Base-by-base conservation (phyloP, 495 filamentous ascomycete species). In the Barbatosphaeria neglecta region DNA sequence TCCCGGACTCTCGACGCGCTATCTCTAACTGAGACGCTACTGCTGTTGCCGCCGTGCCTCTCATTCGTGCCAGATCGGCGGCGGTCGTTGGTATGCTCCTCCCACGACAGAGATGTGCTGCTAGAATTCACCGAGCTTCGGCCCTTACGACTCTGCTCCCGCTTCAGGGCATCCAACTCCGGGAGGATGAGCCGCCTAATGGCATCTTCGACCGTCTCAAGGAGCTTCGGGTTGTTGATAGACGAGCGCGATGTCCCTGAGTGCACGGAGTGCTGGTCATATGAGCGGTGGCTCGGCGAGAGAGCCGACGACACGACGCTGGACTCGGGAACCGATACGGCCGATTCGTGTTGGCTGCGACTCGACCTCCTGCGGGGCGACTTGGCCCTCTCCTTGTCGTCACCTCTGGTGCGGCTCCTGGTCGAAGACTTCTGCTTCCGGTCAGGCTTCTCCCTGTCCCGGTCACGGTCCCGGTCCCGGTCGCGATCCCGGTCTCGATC, bases 131-230 rank as follows among this genome's bases (percentile, higher is more conserved):
- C 56, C 0, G 84, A 84, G 39, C 76, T 76, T 10, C 75, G 69
- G 24, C 74, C 68, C 48, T 70, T 69, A 31, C 66, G 65, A 48
- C 77, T 87, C 58, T 93, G 86, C 55, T 94, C 87, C 56, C 86
- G 79, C 64, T 95, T 96, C 39, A 97, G 71, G 24, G 86, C 86
- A 44, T 87, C 87, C 40, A 98, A 72, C 59, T 98, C 90, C 0
- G 92, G 93, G 1, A 97, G 66, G 42, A 97, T 95, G 41, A 97
- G 69, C 38, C 90, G 78, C 42, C 86, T 83, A 52, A 98, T 97
- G 18, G 92, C 88, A 68, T 96, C 90, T 63, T 97, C 90, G 7
- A 98, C 90, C 0, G 89, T 90, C 60, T 93, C 87, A 5, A 97
- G 76, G n/a, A 98, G 66, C 51, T 86, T 93, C 0, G 90, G 90